Conservation (phyloP, 2,329 filamentous ascomycete genomes). For the Juglanconis oblonga region DNA sequence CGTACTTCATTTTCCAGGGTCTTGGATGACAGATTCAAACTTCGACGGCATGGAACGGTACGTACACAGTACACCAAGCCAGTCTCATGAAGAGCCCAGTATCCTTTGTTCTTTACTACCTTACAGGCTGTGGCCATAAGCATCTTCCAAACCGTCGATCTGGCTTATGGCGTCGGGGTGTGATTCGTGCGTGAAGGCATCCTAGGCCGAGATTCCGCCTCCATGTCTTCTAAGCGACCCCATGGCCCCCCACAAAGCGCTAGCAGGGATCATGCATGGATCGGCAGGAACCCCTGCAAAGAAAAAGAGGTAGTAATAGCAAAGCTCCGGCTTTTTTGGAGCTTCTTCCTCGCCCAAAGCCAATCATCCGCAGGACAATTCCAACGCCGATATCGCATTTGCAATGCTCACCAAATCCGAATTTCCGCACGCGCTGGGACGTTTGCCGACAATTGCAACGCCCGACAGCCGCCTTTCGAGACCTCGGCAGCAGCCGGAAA, state of each 20-base stretch:
- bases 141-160: too few relatives aligned
- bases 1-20: not conserved
- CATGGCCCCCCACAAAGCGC: constrained; percentile 13
- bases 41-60: too few relatives aligned
- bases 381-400: constrained; percentile 9
- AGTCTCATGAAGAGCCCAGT: not conserved
- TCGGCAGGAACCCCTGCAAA: constrained; percentile 2
- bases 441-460: too few relatives aligned
- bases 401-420: constrained; percentile 1
- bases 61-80: not conserved
- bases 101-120: too few relatives aligned
- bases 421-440: not conserved
- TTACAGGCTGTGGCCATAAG: too few relatives aligned
- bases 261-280: constrained; percentile 14
- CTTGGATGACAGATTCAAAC: not conserved
- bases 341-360: not conserved
- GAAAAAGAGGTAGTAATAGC: not conserved
- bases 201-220: not conserved
- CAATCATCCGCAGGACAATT: constrained; percentile 6
- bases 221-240: not conserved
- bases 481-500: too few relatives aligned
- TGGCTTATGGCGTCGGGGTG: too few relatives aligned
- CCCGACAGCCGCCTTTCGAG: too few relatives aligned
- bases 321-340: constrained; percentile 1
- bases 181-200: too few relatives aligned